Conservation (phyloP, 1,284 basidiomycete species). For the Peniophora sp. region DNA sequence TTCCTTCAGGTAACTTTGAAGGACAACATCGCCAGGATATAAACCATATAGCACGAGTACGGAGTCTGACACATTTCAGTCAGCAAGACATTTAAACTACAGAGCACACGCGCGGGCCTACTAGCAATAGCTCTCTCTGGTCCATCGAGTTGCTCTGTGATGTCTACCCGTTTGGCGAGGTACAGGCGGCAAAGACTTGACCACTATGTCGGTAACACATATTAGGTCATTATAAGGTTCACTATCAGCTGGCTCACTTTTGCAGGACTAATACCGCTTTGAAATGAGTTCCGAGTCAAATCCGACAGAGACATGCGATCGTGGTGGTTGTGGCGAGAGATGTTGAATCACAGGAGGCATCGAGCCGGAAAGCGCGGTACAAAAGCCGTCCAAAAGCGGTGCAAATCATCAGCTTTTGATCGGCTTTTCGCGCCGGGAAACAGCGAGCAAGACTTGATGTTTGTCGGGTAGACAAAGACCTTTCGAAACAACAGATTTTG, state of each 20-base stretch:
- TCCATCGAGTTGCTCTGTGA: slow-evolving; percentile 20
- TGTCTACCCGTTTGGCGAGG: slow-evolving; percentile 31
- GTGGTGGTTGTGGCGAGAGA: no score
- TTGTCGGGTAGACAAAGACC: no score
- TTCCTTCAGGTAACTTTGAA: slow-evolving; percentile 53
- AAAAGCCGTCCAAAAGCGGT: no score
- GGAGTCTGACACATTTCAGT: slow-evolving; percentile 38
- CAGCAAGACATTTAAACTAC: neutral
- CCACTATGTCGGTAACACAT: slow-evolving; percentile 39
- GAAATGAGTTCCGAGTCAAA: slow-evolving; percentile 63
- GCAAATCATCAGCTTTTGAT: no score
- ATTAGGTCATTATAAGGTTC: slow-evolving; percentile 4
- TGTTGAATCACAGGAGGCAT: no score
- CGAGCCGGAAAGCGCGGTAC: no score
- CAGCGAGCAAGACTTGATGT: no score
- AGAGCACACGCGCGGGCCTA: slow-evolving; percentile 28
- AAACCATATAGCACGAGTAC: slow-evolving; percentile 55
- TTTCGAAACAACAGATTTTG: no score
- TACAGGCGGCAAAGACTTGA: slow-evolving; percentile 51
- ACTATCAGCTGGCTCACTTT: slow-evolving; percentile 36
- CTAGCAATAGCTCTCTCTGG: slow-evolving; percentile 26
- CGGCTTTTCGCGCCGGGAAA: no score
- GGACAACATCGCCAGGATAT: slow-evolving; percentile 55
- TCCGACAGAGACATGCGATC: slow-evolving; percentile 54
- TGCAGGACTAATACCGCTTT: slow-evolving; percentile 50